These are phyloP conservation scores for Colletotrichum sp. DNA, from an alignment of 2,329 filamentous ascomycete genomes.

Conservation along the genomic window DNA sequence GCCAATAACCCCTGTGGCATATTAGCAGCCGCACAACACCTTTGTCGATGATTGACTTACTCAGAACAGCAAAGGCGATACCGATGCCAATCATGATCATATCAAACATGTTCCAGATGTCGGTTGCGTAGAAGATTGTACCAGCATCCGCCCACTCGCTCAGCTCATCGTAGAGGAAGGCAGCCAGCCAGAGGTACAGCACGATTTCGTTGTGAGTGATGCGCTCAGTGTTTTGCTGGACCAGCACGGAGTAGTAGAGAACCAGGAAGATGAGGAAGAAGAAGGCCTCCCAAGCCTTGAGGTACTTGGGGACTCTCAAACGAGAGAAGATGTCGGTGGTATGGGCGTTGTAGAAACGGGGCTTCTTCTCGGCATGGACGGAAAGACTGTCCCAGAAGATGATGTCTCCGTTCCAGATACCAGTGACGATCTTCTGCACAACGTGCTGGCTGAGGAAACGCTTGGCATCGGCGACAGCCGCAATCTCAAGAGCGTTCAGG, in stretches of 20 bases:
- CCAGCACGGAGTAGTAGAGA: constrained; percentile 86
- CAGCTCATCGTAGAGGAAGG: constrained; percentile 87
- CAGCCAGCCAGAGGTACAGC: constrained; percentile 85
- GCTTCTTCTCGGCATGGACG: constrained; percentile 74
- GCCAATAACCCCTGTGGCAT: constrained; percentile 65
- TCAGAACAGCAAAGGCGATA: constrained; percentile 70
- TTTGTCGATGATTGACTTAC: too few relatives aligned
- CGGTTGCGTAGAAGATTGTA: constrained; percentile 81
- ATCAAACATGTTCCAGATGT: constrained; percentile 81
- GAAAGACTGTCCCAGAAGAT: constrained; percentile 86
- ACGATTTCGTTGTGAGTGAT: constrained; percentile 74
- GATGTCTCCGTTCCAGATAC: constrained; percentile 86
- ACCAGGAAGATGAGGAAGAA: constrained; percentile 80
- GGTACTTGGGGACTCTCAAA: constrained; percentile 79
- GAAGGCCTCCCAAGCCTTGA: constrained; percentile 82
- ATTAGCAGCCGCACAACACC: constrained; percentile 15
- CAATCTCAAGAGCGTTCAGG: constrained; percentile 87
- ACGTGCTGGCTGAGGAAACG: constrained; percentile 81
- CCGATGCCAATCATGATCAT: constrained; percentile 78
- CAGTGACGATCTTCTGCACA: constrained; percentile 83
- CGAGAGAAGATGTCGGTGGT: constrained; percentile 77
- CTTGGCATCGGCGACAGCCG: constrained; percentile 80
- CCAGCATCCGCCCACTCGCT: constrained; percentile 87
- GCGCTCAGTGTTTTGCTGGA: constrained; percentile 69
- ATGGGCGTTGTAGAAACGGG: constrained; percentile 74